A percentile compares a stretch with the other conserved stretches of the same genome.
Conservation (phyloP, 208 protist species). For the Sergeia podlipaevii region DNA sequence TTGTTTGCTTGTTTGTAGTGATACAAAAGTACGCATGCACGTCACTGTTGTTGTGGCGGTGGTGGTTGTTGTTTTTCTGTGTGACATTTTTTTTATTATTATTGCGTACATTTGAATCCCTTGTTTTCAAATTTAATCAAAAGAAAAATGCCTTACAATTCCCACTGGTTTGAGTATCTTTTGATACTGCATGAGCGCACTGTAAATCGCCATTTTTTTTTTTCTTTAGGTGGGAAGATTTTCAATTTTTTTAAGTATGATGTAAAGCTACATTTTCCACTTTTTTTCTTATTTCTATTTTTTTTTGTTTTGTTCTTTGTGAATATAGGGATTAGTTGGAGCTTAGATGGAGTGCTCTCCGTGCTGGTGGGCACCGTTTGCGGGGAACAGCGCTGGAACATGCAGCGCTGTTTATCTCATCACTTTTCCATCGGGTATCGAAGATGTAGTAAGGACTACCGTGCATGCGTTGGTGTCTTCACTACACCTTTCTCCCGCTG, state of each 20-base stretch:
- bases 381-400: no score
- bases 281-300: slow-evolving; percentile 19
- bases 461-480: not conserved
- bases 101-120: not conserved
- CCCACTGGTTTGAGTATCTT: no score
- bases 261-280: slow-evolving; percentile 2
- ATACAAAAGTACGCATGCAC: not conserved
- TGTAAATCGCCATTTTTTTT: no score
- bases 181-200: no score
- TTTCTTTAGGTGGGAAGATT: no score
- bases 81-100: not conserved
- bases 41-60: not conserved
- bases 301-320: slow-evolving; percentile 7
- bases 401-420: slow-evolving; percentile 13
- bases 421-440: slow-evolving; percentile 34
- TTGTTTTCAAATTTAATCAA: no score
- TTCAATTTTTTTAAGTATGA: no score
- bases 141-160: no score
- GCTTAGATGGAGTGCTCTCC: not conserved
- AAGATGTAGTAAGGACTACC: slow-evolving; percentile 24
- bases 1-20: not conserved
- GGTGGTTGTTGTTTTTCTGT: not conserved
- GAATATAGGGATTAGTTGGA: not conserved
- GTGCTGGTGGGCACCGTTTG: not conserved
- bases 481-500: not conserved